Conservation (phyloP, 768 basidiomycete species). For the Russula brevipes region DNA sequence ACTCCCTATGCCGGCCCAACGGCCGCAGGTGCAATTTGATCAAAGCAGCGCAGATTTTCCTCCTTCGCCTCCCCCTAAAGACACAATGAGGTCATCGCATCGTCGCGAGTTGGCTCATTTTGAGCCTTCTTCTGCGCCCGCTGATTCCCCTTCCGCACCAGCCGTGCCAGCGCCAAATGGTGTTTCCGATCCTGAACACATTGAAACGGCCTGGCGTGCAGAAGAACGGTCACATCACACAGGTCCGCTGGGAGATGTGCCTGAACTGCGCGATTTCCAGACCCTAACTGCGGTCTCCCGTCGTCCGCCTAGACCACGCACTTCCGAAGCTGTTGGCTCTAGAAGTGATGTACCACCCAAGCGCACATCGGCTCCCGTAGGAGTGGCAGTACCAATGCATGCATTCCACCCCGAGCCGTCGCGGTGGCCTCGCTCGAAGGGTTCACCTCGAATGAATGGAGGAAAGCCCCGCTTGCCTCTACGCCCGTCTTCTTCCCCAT, state of each 20-base stretch:
- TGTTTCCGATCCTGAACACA: background rate
- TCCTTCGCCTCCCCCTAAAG: constrained; percentile 1
- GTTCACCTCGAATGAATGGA: background rate
- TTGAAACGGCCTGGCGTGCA: background rate
- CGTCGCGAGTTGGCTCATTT: constrained; percentile 9
- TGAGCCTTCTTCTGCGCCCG: background rate
- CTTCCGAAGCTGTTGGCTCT: background rate
- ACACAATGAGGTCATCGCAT: background rate
- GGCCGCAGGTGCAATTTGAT: background rate
- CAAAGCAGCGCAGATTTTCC: background rate
- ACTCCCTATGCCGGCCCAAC: background rate
- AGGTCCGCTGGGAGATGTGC: background rate
- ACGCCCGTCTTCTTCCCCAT: background rate
- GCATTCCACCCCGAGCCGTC: background rate
- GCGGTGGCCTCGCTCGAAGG: constrained; percentile 2
- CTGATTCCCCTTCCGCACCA: background rate
- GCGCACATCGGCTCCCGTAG: background rate
- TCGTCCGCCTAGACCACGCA: background rate
- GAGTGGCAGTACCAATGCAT: background rate
- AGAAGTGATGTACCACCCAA: background rate
- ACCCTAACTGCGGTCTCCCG: background rate
- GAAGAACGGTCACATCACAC: background rate
- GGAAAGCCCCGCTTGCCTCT: background rate
- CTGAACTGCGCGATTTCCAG: background rate
- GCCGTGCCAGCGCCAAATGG: background rate